Conservation (phyloP, 345 rosid genomes). For the Aegle marmelos region DNA sequence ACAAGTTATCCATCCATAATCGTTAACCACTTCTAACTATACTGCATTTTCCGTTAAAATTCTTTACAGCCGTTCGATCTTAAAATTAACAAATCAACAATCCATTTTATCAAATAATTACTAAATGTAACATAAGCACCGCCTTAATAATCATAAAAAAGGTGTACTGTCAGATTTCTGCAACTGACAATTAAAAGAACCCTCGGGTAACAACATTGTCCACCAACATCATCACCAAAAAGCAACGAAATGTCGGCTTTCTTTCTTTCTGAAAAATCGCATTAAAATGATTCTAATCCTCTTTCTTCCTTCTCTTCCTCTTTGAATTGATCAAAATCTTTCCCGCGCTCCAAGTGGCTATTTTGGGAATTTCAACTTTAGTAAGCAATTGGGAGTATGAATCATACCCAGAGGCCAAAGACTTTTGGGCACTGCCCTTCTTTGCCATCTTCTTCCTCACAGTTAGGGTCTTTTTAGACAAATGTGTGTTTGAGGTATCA, state of each 20-base stretch:
- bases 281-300: background rate
- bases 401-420: slow-evolving; percentile 32
- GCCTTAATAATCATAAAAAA: too few species aligned
- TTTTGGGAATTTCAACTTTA: slow-evolving; percentile 2
- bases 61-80: too few species aligned
- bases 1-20: too few species aligned
- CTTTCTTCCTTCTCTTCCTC: background rate
- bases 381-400: slow-evolving; percentile 39
- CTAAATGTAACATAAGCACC: too few species aligned
- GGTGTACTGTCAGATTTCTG: too few species aligned
- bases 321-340: background rate
- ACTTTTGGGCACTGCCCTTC: slow-evolving; percentile 33
- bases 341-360: slow-evolving; percentile 10
- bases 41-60: too few species aligned
- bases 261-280: too few species aligned
- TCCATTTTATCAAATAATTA: too few species aligned
- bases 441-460: slow-evolving; percentile 38
- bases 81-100: too few species aligned
- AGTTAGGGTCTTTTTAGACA: too few species aligned
- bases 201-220: background rate
- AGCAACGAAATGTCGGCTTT: background rate
- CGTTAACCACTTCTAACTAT: too few species aligned
- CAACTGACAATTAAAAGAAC: too few species aligned
- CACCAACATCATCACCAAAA: background rate
- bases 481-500: slow-evolving; percentile 42